These are phyloP conservation scores for Heliamphora pulchella DNA, from an alignment of 179 eudicot species.

Conservation along the genomic window DNA sequence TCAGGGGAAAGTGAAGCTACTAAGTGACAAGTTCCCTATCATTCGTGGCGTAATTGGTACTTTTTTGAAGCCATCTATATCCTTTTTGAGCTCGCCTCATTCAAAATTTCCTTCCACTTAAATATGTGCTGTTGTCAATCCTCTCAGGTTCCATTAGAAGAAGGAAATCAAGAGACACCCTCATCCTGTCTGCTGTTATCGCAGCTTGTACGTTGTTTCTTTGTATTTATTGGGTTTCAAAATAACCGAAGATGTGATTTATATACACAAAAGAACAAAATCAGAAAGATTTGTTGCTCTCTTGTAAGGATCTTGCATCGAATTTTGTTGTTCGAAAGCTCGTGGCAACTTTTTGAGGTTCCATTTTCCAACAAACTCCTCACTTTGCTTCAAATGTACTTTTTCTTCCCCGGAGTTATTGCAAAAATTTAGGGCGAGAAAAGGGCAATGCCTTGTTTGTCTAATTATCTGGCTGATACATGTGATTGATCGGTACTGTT, in stretches of 20 bases:
- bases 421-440: neutral
- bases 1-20: slow-evolving; percentile 81
- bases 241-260: slow-evolving; percentile 32
- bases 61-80: neutral
- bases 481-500: slow-evolving; percentile 13
- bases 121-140: neutral
- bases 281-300: neutral
- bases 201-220: slow-evolving; percentile 90
- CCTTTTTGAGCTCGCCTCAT: neutral
- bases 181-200: slow-evolving; percentile 77
- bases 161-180: slow-evolving; percentile 80
- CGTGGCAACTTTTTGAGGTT: slow-evolving; percentile 6
- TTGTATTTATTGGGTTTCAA: slow-evolving; percentile 87
- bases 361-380: neutral
- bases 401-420: neutral
- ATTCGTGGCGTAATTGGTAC: slow-evolving; percentile 88
- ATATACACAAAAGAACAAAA: neutral
- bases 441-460: neutral
- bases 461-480: neutral
- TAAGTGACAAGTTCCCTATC: slow-evolving; percentile 84
- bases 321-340: slow-evolving; percentile 4
- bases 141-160: slow-evolving; percentile 73
- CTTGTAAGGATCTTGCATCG: neutral
- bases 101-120: neutral
- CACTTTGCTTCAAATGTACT: neutral